These are phyloP conservation scores for Cladosporium austrohemisphaericum DNA, from an alignment of 2,329 filamentous ascomycete species.

Conservation along the genomic window DNA sequence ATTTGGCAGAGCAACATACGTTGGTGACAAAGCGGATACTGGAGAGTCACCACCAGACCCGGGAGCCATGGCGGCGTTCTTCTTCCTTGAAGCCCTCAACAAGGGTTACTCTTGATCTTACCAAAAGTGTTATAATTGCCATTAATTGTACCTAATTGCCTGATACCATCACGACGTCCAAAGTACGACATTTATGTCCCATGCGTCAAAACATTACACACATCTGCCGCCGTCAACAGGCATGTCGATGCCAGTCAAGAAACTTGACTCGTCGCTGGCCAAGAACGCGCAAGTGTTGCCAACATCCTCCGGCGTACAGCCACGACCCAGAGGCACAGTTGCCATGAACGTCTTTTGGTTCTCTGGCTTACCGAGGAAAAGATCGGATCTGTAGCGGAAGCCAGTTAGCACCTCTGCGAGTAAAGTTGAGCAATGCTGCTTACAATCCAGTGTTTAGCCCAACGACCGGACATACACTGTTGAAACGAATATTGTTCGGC, in stretches of 20 bases:
- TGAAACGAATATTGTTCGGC: conserved; percentile 67
- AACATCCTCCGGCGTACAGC: conserved; percentile 60
- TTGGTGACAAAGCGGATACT: conserved; percentile 29
- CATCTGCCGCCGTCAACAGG: conserved; percentile 58
- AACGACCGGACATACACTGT: conserved; percentile 56
- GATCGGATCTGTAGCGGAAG: conserved; percentile 23
- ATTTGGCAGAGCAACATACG: conserved; percentile 36
- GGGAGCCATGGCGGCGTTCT: conserved; percentile 35
- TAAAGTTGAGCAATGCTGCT: too few relatives aligned
- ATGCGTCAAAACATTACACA: conserved; percentile 35
- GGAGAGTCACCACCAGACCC: conserved; percentile 34
- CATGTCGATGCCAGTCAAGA: conserved; percentile 69
- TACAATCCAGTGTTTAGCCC: conserved; percentile 32
- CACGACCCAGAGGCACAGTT: conserved; percentile 53
- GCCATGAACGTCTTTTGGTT: conserved; percentile 55
- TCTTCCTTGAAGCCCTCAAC: conserved; percentile 31
- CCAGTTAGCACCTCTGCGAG: neutral
- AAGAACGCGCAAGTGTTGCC: conserved; percentile 68
- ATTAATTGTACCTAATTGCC: conserved; percentile 2
- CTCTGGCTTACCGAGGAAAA: conserved; percentile 59
- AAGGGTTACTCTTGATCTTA: neutral
- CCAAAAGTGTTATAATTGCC: neutral
- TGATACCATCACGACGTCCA: too few relatives aligned
- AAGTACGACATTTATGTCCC: too few relatives aligned
- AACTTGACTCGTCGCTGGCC: conserved; percentile 66